phyloP scores from a whole-genome alignment of 129 eudicot genomes.

The Centella asiatica region DNA sequence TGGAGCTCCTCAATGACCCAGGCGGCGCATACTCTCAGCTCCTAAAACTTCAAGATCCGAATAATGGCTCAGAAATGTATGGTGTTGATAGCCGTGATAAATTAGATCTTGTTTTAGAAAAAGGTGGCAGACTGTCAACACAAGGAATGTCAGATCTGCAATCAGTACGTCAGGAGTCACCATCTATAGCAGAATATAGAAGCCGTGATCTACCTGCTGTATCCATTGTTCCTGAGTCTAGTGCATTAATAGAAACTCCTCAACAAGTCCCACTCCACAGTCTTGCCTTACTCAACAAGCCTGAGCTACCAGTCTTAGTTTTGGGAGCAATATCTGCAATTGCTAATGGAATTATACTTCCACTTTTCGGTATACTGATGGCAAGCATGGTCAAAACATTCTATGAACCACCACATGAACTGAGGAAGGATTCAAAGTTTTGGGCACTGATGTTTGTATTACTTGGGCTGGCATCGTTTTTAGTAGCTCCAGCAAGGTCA shows the following conservation, averaged over 20 bases:
- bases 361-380: conserved; percentile 36
- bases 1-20: conserved; percentile 38
- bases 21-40: conserved; percentile 56
- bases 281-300: conserved; percentile 36
- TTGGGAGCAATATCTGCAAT: conserved; percentile 41
- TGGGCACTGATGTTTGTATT: conserved; percentile 47
- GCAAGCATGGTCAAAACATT: conserved; percentile 39
- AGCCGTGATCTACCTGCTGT: too few relatives aligned
- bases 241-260: not conserved
- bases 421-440: conserved; percentile 28
- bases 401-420: conserved; percentile 30
- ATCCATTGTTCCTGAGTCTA: not conserved
- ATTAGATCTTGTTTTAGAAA: not conserved
- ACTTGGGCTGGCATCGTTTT: conserved; percentile 30
- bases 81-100: not conserved
- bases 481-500: conserved; percentile 29
- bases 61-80: conserved; percentile 7
- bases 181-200: conserved; percentile 8
- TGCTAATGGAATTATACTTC: conserved; percentile 31
- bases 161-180: conserved; percentile 18
- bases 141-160: conserved; percentile 19
- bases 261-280: conserved; percentile 15
- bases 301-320: conserved; percentile 36
- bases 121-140: conserved; percentile 20
- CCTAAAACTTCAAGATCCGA: conserved; percentile 39